Evolutionary conservation across 257 asterid genomes (phyloP), one percentile per base, ranked within the genome.

Genomic region (Solanum medicagineum): DNA sequence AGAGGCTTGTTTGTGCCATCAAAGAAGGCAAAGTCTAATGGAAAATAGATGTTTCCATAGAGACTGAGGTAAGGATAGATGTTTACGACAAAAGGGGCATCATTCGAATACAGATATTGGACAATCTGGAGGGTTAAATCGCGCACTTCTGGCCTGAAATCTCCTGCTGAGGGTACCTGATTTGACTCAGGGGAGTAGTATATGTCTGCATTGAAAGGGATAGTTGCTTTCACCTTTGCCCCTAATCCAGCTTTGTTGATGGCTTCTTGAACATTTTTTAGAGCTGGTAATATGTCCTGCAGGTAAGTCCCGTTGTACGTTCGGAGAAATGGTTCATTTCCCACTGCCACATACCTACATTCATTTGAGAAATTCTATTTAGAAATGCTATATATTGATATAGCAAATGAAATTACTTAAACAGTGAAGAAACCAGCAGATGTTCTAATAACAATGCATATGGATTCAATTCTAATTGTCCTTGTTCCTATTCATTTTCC

Each of bases 191-290:
- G 82, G 82, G 82, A 75, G 62, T n/a, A 73, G 63, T 87, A 87
- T 22, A 87, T 84, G 74, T 87, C 90, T 13, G 90, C 90, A 83
- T 87, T 87, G 63, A 85, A 75, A 14, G 90, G 90, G 40, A 87
- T 60, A 2, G 88, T 87, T 26, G 86, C 86, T 87, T 85, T 87
- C 32, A 87, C 88, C 81, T 84, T 84, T 68, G 63, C 84, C 20
- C 86, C 90, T 44, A 87, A 84, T 65, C 88, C 90, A 53, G 88
- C 88, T 84, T 87, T 87, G 62, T 85, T 85, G 53, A 87, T 85
- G 47, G 90, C 86, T 59, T 85, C 90, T 81, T 87, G 90, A 73
- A 87, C 69, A 77, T 85, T 87, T 68, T 83, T 83, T 53, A 87
- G 88, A 51, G 90, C 90, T 54, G 90, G 90, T 36, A 62, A 85